Base-by-base conservation (phyloP, 768 basidiomycete species). In the Lactarius indigo region DNA sequence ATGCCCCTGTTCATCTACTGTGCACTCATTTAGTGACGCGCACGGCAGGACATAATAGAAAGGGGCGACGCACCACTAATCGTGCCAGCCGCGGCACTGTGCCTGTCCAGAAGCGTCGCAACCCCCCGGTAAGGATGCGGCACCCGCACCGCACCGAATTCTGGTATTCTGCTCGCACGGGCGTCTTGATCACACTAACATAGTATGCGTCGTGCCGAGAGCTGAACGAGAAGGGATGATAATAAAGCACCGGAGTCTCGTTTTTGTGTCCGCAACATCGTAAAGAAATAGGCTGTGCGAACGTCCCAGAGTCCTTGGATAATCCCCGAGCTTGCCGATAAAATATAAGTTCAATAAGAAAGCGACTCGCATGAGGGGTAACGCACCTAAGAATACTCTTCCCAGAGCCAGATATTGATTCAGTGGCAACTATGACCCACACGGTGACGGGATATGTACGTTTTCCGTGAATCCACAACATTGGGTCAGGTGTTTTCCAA, bases 141-240 rank as follows among this genome's bases (percentile, higher is more conserved):
- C 96, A 96, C 4, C 88, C 96, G 72, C 96, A 98, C 72, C 98
- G 95, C 79, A 98, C 91, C 4, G 95, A 88, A 74, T 98, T 98
- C 41, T 88, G 86, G 75, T 98, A 98, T 66, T 94, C 89, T 28
- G 81, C n/a, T n/a, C n/a, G 97, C 96, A 98, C 98, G 30, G 96
- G 87, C 12, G 97, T 98, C 79, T 98, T 99, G 78, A 98, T 86
- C 33, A 98, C 95, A 74, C 94, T 96, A 69, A 35, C 39, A 17
- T 20, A 15, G 9, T 63, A 33, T 33, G 28, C 15, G 37, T 39
- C 15, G 37, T 39, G 15, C 37, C 35, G 47, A 50, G 4, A 50
- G 23, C 10, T 15, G 47, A 18, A 23, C 12, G 2, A 50, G 47
- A 50, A 23, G 47, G 23, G 13, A 26, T 1, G 47, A 15, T 26